Evolutionary conservation across 768 basidiomycete species (phyloP).

Genomic region (Galerina marginata): DNA sequence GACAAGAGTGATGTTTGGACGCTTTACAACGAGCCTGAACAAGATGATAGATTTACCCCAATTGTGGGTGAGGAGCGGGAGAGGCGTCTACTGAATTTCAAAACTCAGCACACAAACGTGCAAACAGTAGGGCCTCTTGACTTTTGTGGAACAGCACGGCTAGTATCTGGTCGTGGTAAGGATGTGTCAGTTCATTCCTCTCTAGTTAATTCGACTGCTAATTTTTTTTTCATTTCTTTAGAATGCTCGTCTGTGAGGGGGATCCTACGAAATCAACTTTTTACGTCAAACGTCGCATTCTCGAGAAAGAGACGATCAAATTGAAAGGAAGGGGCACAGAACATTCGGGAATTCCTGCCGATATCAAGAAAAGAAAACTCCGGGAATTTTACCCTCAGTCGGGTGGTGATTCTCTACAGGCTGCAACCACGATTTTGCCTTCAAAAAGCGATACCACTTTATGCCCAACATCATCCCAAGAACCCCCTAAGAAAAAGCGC

Average conservation of each 20-base stretch:
- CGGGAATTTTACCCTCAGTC: no score
- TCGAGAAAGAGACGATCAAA: conserved; percentile 1
- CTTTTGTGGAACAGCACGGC: neutral
- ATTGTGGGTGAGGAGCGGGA: neutral
- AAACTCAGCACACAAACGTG: conserved; percentile 1
- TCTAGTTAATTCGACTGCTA: neutral
- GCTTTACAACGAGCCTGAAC: neutral
- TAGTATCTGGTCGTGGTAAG: neutral
- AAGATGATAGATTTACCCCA: neutral
- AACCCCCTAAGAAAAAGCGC: no score
- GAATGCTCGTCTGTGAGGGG: neutral
- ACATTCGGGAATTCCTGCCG: neutral
- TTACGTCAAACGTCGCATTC: neutral
- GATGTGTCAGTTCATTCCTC: neutral
- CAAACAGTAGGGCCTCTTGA: conserved; percentile 1
- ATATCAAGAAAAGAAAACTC: neutral
- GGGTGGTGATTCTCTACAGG: no score
- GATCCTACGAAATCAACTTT: neutral
- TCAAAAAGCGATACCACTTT: no score
- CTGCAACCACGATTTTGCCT: no score
- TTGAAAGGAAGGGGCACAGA: neutral
- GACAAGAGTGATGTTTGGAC: neutral
- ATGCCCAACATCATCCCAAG: no score
- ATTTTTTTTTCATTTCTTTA: neutral
- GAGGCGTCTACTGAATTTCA: neutral